Evolutionary conservation across 208 protist species (phyloP).

Genomic region (Leishmania arabica): DNA sequence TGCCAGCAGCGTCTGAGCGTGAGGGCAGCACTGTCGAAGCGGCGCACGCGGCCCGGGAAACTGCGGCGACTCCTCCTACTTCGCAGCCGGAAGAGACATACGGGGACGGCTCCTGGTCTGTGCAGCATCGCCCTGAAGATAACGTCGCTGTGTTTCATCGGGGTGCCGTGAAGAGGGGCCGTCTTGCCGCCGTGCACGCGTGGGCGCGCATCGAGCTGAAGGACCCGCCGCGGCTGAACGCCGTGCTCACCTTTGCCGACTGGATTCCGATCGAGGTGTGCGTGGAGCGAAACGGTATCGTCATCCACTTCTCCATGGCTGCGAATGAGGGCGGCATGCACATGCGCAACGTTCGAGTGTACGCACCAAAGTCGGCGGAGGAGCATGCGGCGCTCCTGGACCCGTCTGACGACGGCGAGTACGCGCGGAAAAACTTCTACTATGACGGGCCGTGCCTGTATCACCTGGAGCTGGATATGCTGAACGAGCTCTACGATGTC

Average conservation of each 20-base stretch:
- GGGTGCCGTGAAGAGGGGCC: conserved; percentile 33
- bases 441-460: conserved; percentile 87
- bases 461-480: conserved; percentile 83
- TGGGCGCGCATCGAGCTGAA: conserved; percentile 60
- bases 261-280: conserved; percentile 80
- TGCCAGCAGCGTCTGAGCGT: not conserved
- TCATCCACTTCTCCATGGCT: conserved; percentile 82
- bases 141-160: conserved; percentile 62
- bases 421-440: conserved; percentile 59
- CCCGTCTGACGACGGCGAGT: conserved; percentile 50
- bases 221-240: conserved; percentile 67
- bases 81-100: conserved; percentile 15
- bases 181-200: conserved; percentile 53
- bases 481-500: conserved; percentile 85
- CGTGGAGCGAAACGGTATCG: conserved; percentile 67
- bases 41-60: not conserved
- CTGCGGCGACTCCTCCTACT: not conserved
- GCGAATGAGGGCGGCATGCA: conserved; percentile 81
- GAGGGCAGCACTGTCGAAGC: not conserved
- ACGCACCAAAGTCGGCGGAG: conserved; percentile 31
- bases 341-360: conserved; percentile 88
- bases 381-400: conserved; percentile 30
- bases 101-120: conserved; percentile 50
- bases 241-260: conserved; percentile 69
- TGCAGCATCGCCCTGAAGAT: conserved; percentile 39